Evolutionary conservation across 176 grass and related monocot genomes (phyloP), one percentile per base, ranked within the genome.

Genomic region (Paspalum notatum): DNA sequence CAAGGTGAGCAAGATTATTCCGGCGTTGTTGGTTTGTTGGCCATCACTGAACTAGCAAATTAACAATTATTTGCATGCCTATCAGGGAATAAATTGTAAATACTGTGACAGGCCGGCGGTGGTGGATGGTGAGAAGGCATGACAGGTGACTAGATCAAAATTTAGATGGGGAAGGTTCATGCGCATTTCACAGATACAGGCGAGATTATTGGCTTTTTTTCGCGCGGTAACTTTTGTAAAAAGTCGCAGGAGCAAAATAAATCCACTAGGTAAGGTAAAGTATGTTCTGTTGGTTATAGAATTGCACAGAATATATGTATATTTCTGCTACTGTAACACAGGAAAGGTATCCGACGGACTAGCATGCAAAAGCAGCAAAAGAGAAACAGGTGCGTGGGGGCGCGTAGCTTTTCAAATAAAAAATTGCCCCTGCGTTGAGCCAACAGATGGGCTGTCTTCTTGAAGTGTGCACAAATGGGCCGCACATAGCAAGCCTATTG

Each of bases 81-180:
- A 45, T 79, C 41, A 52, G 50, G 22, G 69, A 74, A 71, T 55
- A 42, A n/a, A 82, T 54, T 77, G 21, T 64, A 43, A 76, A 32
- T 47, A 18, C 9, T 15, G 5, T 39, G 47, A 78, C 49, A 66
- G 39, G 1, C 50, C 50, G 62, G 60, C 74, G 85, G 65, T 64
- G 66, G 54, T 57, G 62, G 53, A 18, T 60, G 67, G 60, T 84
- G 75, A 66, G 74, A 67, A 66, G 86, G 60, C 24, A 32, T 79
- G 80, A 79, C 14, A 66, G 32, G 17, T 24, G 59, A 77, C 18
- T 48, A 4, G 9, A 41, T 72, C 11, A 78, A 72, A 66, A 15
- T 66, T 72, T 72, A 66, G 65, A 72, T 26, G 12, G 39, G 20
- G 10, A 40, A 0, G 45, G 55, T 13, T 70, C 45, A 46, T 57